Percentiles rank a stretch among this genome's conserved stretches.
phyloP scores from a whole-genome alignment of 108 stramenopile species.

The Pseudonitzschia delicatissima region DNA sequence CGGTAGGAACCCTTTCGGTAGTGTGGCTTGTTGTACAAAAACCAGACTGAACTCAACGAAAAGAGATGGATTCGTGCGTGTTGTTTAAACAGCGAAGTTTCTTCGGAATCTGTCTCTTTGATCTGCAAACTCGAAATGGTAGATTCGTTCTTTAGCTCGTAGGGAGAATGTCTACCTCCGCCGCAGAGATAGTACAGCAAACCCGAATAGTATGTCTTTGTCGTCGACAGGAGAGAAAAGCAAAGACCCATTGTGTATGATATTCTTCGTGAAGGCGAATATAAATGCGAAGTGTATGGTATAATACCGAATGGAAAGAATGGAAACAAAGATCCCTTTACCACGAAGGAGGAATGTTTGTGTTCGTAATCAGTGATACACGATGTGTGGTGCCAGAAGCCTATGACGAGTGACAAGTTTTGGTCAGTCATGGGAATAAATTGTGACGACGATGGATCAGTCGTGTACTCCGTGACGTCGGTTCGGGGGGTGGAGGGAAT shows the following conservation, averaged over 20 bases:
- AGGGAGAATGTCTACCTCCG: conserved; percentile 48
- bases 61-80: conserved; percentile 88
- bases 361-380: too few relatives aligned
- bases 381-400: too few relatives aligned
- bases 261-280: too few relatives aligned
- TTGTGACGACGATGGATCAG: conserved; percentile 1
- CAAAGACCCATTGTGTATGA: conserved; percentile 41
- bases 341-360: too few relatives aligned
- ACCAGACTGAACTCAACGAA: conserved; percentile 83
- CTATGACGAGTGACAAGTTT: too few relatives aligned
- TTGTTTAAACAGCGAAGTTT: conserved; percentile 61
- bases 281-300: too few relatives aligned
- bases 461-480: conserved; percentile 9
- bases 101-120: conserved; percentile 24
- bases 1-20: conserved; percentile 90
- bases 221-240: conserved; percentile 41
- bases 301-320: too few relatives aligned
- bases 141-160: conserved; percentile 31
- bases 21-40: conserved; percentile 91
- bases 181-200: conserved; percentile 75
- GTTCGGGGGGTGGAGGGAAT: too few relatives aligned
- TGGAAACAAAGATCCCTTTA: too few relatives aligned
- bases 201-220: conserved; percentile 67
- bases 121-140: conserved; percentile 43
- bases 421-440: too few relatives aligned